Base-by-base conservation (phyloP, 352 stramenopile genomes). In the Phytopythium helicoides region DNA sequence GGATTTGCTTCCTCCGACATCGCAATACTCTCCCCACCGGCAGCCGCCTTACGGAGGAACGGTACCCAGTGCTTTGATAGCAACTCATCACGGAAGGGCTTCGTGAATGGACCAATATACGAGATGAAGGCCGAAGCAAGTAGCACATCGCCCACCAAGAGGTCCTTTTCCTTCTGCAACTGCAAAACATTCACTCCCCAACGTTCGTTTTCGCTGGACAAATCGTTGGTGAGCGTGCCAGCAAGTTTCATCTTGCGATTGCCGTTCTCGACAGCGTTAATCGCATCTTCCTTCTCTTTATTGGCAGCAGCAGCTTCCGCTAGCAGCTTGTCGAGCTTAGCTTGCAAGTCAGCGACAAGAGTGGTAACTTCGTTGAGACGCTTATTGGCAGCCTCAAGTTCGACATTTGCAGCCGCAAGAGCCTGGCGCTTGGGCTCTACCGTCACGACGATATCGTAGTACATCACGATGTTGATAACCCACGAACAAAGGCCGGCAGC, bases 391-490 rank as follows among this genome's bases (percentile, higher is more conserved):
- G 83, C 60, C 34, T 94, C 88, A 0, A 98, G 78, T 54, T 98
- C 89, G 1, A 89, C 49, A 42, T 98, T 98, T 1, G 94, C 94
- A 34, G 95, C 83, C 0, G 86, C 86, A 6, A 98, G 69, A 6
- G 92, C 92, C 52, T 92, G 82, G 28, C 94, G 87, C 68, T 98
- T 98, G 7, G 95, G 95, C 70, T 98, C 94, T 18, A 98, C 91
- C 0, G 92, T 97, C 37, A 97, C 71, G 1, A 98, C 75, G 38
- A 98, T 98, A 66, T 98, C 93, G 73, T 98, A 97, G 76, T 98
- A 98, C 71, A 92, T 95, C 38, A 98, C 92, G 37, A 98, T 98
- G 59, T 98, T 98, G 59, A 98, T 71, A 35, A 98, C 94, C 78
- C 96, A 98, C 3, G 84, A 94, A 58, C 91, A 98, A 37, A 98